Evolutionary conservation across 805 yeast species (phyloP), one percentile per base, ranked within the genome.

Genomic region (Saccharomycopsis sp.): DNA sequence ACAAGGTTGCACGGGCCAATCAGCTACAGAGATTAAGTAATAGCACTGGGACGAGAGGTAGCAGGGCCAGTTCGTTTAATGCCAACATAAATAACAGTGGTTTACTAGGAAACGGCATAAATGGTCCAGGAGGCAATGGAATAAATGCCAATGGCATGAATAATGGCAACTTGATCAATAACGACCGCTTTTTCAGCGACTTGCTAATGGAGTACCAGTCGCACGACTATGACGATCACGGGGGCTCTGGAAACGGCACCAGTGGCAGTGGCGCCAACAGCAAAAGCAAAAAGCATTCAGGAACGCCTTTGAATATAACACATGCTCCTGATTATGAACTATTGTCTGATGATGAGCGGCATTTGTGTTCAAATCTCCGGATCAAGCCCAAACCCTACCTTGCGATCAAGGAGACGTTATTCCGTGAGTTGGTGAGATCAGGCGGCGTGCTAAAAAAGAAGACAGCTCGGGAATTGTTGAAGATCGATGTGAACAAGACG

Each of bases 311-410:
- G 62, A 94, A 88, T 65, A 86, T 88, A 23, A 79, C 84, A 51
- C 87, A 83, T 63, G 85, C 96, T 0, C 81, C 91, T 1, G 98
- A 94, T 68, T 88, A 80, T 60, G 91, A 89, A 47, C 72, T 94
- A 57, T 74, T 94, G 53, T 86, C 95, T 1, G 81, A 83, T n/a
- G 97, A 89, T 57, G 99, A 94, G 68, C 92, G 87, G 68, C 83
- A 81, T 56, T 72, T 94, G 52, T 95, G 99, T 72, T 78, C 91
- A 2, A 87, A 83, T 53, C 75, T 95, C 61, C 82, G 96, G 62
- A 85, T 95, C 9, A 72, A 87, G 57, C 99, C 99, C 15, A 92
- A 94, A 69, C 96, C 98, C 2, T 94, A 92, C 67, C 74, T 94
- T 61, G 97, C 96, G 1, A 89, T 94, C 62, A 94, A 94, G 68